Conservation (phyloP, 768 basidiomycete species). For the Tricholoma flavovirens region DNA sequence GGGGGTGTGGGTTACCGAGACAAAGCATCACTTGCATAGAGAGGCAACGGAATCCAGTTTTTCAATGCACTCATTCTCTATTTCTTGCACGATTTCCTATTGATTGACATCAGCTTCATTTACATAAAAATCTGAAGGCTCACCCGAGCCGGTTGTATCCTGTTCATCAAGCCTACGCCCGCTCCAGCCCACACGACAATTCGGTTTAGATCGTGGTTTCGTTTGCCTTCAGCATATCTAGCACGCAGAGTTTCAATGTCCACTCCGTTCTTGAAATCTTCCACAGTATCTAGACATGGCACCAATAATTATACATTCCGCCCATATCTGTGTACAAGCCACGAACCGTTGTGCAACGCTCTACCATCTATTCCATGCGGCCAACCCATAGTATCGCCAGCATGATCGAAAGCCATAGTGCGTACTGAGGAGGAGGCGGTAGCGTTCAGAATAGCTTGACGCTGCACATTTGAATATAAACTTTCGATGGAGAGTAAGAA, state of each 20-base stretch:
- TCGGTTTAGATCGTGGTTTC: conserved; percentile 40
- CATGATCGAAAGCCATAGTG: conserved; percentile 60
- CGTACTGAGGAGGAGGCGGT: conserved; percentile 42
- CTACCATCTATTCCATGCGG: conserved; percentile 59
- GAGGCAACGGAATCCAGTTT: conserved; percentile 25
- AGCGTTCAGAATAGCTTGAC: conserved; percentile 45
- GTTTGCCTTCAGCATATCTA: conserved; percentile 41
- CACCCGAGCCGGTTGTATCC: conserved; percentile 35
- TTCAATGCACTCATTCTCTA: conserved; percentile 40
- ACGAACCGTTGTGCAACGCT: conserved; percentile 47
- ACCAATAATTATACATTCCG: background rate
- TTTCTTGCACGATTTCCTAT: conserved; percentile 50
- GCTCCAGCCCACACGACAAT: conserved; percentile 67
- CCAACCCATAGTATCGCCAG: conserved; percentile 52
- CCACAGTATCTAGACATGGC: conserved; percentile 38
- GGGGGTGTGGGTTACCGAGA: no score
- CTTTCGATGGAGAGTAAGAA: conserved; percentile 67
- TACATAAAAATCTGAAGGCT: conserved; percentile 3
- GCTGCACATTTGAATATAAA: conserved; percentile 49
- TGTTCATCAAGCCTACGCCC: conserved; percentile 52
- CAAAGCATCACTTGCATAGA: conserved; percentile 4
- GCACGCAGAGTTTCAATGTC: conserved; percentile 35
- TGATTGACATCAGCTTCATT: background rate
- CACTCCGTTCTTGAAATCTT: conserved; percentile 48
- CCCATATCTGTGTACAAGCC: background rate